Percentiles rank a stretch among this genome's conserved stretches.
phyloP scores from a whole-genome alignment of 2,329 filamentous ascomycete genomes.

The Colletotrichum karsti region DNA sequence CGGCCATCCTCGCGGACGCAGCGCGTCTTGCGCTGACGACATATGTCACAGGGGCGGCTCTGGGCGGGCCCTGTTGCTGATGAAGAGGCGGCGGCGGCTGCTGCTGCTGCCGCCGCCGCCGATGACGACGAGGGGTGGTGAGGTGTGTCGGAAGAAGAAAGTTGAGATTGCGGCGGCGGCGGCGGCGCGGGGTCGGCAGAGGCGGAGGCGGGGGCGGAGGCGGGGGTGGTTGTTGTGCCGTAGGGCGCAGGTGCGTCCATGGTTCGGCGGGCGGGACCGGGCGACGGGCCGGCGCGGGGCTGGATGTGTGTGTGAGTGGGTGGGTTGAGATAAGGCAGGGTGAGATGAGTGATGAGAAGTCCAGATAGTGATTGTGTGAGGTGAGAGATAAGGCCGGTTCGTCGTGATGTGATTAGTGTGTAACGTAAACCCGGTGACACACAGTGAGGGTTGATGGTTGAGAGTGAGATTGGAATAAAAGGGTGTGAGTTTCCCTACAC shows the following conservation, averaged over 20 bases:
- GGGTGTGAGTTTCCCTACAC: not conserved
- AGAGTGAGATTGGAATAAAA: not conserved
- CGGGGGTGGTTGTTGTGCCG: constrained; percentile 11
- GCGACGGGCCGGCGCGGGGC: not conserved
- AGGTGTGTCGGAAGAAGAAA: constrained; percentile 3
- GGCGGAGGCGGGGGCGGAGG: not conserved
- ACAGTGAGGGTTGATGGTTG: not conserved
- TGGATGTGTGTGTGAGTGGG: not conserved
- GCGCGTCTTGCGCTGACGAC: constrained; percentile 70
- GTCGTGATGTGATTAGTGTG: not conserved
- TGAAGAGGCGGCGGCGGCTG: not conserved
- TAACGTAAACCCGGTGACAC: constrained; percentile 17
- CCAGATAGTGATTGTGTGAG: not conserved
- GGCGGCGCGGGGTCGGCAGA: constrained; percentile 12
- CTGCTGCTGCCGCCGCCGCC: not conserved
- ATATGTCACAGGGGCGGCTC: constrained; percentile 68
- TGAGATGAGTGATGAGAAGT: not conserved
- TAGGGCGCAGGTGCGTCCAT: constrained; percentile 22
- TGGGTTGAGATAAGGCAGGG: not conserved
- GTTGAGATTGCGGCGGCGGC: not conserved
- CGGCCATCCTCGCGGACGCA: constrained; percentile 70
- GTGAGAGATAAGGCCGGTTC: not conserved
- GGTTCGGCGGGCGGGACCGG: constrained; percentile 18
- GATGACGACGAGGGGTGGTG: not conserved
- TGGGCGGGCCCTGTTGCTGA: constrained; percentile 17